Evolutionary conservation across 108 stramenopile genomes (phyloP).

Genomic region (Conticribra weissflogii): DNA sequence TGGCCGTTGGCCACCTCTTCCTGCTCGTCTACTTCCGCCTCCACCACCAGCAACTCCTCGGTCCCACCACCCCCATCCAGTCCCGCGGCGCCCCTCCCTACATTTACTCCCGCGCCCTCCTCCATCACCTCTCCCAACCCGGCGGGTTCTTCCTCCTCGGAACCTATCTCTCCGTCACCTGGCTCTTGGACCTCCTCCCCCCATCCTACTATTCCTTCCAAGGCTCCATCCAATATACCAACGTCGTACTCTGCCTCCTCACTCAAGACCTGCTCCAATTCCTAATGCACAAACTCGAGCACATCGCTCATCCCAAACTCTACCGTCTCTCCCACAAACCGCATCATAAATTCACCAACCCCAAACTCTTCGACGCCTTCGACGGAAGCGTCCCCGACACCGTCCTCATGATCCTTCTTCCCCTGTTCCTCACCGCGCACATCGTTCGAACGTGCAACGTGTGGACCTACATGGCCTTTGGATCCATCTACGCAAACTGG

Average conservation of each 20-base stretch:
- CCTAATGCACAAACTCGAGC: slow-evolving; percentile 86
- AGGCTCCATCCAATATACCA: slow-evolving; percentile 76
- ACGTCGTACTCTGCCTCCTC: slow-evolving; percentile 70
- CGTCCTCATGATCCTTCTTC: slow-evolving; percentile 88
- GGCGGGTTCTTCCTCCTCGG: slow-evolving; percentile 91
- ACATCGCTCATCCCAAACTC: slow-evolving; percentile 72
- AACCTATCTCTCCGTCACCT: slow-evolving; percentile 81
- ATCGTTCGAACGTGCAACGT: slow-evolving; percentile 83
- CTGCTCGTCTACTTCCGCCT: slow-evolving; percentile 69
- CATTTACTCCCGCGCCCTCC: slow-evolving; percentile 69
- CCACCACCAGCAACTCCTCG: slow-evolving; percentile 46
- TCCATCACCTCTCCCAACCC: slow-evolving; percentile 85
- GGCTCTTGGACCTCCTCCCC: slow-evolving; percentile 90
- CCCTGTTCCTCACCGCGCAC: slow-evolving; percentile 83
- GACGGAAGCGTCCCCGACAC: slow-evolving; percentile 90
- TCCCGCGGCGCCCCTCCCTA: slow-evolving; percentile 71
- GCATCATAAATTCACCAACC: slow-evolving; percentile 94
- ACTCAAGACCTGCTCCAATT: slow-evolving; percentile 90
- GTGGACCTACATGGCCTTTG: slow-evolving; percentile 97
- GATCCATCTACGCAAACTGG: slow-evolving; percentile 88
- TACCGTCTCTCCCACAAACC: slow-evolving; percentile 93
- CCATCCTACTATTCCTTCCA: slow-evolving; percentile 82
- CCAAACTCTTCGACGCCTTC: slow-evolving; percentile 94
- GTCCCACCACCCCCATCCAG: slow-evolving; percentile 72
- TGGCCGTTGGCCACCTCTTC: slow-evolving; percentile 82